Percentiles rank a stretch among this genome's conserved stretches.
These are phyloP conservation scores for Amniculicola lignicola DNA, from an alignment of 495 filamentous ascomycete genomes.

Conservation along the genomic window DNA sequence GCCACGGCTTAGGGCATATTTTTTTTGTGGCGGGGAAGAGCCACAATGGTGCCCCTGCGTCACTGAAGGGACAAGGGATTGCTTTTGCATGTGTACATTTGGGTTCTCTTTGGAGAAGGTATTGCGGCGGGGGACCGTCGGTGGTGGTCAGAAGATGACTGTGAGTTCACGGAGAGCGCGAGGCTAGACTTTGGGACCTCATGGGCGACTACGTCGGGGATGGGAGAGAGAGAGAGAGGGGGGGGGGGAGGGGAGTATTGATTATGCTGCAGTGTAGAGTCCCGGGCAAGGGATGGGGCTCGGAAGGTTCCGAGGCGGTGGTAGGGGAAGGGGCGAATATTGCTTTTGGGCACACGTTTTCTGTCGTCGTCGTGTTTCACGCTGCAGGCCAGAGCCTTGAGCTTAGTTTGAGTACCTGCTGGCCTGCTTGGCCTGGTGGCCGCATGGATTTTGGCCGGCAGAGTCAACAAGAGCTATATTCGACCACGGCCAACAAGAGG, in stretches of 20 bases:
- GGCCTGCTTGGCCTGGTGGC: not conserved
- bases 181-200: not conserved
- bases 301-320: not conserved
- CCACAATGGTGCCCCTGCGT: constrained; percentile 2
- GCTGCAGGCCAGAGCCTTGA: not conserved
- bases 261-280: too few relatives aligned
- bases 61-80: not conserved
- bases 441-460: not conserved
- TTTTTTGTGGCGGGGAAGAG: too few relatives aligned
- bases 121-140: not conserved
- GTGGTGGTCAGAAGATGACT: not conserved
- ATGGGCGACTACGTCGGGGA: not conserved
- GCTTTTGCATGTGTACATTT: too few relatives aligned
- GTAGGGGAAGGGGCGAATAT: too few relatives aligned
- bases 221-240: too few relatives aligned
- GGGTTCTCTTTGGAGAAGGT: too few relatives aligned
- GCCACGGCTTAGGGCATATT: too few relatives aligned
- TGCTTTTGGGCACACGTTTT: too few relatives aligned
- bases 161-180: not conserved
- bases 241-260: too few relatives aligned
- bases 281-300: not conserved
- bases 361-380: not conserved
- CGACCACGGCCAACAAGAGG: too few relatives aligned
- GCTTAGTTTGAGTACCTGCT: not conserved
- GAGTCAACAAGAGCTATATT: too few relatives aligned